Evolutionary conservation across 495 filamentous ascomycete genomes (phyloP).

Genomic region (Hypoxylon fuscum): DNA sequence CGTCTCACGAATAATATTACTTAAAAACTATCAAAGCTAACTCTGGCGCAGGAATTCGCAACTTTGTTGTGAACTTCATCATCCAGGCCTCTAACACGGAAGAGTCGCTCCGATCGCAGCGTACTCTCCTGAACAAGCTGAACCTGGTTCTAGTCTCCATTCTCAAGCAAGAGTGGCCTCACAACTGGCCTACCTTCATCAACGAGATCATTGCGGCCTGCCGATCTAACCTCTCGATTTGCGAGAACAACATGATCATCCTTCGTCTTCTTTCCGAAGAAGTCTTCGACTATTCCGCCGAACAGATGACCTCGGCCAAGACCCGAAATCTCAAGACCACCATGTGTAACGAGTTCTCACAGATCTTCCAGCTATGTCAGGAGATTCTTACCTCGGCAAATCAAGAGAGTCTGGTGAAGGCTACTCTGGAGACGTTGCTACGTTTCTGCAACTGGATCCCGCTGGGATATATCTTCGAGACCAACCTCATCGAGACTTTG

Average conservation of each 20-base stretch:
- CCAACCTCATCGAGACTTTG: constrained; percentile 92
- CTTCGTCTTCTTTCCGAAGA: constrained; percentile 95
- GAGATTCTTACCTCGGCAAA: constrained; percentile 90
- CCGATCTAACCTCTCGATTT: constrained; percentile 92
- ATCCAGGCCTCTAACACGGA: constrained; percentile 90
- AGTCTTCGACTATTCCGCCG: constrained; percentile 97
- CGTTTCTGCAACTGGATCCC: constrained; percentile 99
- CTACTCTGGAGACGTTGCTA: constrained; percentile 91
- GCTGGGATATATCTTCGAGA: constrained; percentile 98
- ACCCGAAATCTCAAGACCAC: constrained; percentile 94
- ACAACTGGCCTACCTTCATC: constrained; percentile 99
- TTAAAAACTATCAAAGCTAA: constrained; percentile 28
- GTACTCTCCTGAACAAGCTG: constrained; percentile 93
- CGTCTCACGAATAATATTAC: not conserved
- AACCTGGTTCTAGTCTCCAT: constrained; percentile 97
- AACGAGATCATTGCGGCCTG: constrained; percentile 98
- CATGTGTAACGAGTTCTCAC: constrained; percentile 97
- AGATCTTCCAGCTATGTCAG: constrained; percentile 95
- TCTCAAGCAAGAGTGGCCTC: constrained; percentile 99
- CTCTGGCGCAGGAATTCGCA: constrained; percentile 79
- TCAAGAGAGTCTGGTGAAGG: constrained; percentile 88
- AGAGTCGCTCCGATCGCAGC: constrained; percentile 80
- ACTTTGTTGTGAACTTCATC: constrained; percentile 98
- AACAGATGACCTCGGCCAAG: constrained; percentile 97
- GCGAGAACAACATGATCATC: constrained; percentile 99